Evolutionary conservation across 805 yeast species (phyloP), one percentile per base, ranked within the genome.

Genomic region (Yamadazyma sp.): DNA sequence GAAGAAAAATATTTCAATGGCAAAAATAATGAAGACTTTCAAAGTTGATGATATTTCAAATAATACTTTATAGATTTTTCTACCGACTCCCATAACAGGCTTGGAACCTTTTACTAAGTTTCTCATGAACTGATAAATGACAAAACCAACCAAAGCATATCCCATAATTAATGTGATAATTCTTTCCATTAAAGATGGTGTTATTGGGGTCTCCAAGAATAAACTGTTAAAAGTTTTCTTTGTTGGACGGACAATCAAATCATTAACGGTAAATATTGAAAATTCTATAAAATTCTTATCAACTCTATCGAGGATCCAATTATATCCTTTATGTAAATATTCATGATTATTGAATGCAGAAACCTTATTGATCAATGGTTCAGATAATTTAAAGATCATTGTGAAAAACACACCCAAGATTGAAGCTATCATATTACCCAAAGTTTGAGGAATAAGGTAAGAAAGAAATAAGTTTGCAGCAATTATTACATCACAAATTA

Each of bases 1-100:
- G 63, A 93, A 91, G 5, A 82, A 65, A n/a, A 84, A 70, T 33
- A 88, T 70, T 54, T 93, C 98, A 31, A 86, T 73, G 4, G 80
- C 73, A 51, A 89, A 83, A 17, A 93, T 72, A 9, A 75, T 49
- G 38, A 86, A 76, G 10, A 91, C 94, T 54, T 89, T 91, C 16
- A 80, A 49, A 2, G 94, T 79, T 22, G 82, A 70, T 14, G 70
- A 60, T 7, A 78, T 43, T 39, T 78, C 82, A 49, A 79, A 75
- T 19, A 82, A 51, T 2, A 71, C 45, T 33, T 71, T 68, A 50
- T 76, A 82, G 2, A 75, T 33, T 8, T 62, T 56, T 43, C 93
- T 70, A 33, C 72, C 61, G 2, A 61, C 56, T 0, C 83, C 81
- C 29, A 58, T 45, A 2, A 78, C 46, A 1, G 84, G 82, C 22